These are phyloP conservation scores for Darksidea phi DNA, from an alignment of 495 filamentous ascomycete species.

Conservation along the genomic window DNA sequence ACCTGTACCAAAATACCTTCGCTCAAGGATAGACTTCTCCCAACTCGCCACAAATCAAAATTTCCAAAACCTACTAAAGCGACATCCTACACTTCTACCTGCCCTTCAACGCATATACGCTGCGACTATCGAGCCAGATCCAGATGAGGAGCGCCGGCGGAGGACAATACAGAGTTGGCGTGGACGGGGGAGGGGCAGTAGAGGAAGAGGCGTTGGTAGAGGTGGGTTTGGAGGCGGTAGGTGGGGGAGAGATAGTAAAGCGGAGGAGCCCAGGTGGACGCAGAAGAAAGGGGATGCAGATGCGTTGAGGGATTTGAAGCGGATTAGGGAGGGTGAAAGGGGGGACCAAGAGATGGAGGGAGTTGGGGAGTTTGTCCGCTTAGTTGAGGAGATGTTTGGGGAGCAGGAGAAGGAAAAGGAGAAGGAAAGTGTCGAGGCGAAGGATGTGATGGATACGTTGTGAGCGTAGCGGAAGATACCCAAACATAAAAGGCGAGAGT, in stretches of 20 bases:
- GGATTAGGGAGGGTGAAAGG: slow-evolving; percentile 28
- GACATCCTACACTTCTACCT: slow-evolving; percentile 36
- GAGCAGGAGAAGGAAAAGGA: background rate
- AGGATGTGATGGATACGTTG: background rate
- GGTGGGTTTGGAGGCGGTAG: no score
- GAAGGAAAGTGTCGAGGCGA: background rate
- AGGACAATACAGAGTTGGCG: slow-evolving; percentile 53
- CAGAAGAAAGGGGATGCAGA: slow-evolving; percentile 41
- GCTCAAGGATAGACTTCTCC: slow-evolving; percentile 32
- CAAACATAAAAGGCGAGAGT: no score
- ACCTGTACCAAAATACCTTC: slow-evolving; percentile 26
- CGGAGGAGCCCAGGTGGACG: slow-evolving; percentile 39
- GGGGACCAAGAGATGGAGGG: slow-evolving; percentile 24
- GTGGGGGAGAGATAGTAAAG: slow-evolving; percentile 47
- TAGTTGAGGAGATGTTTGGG: slow-evolving; percentile 20
- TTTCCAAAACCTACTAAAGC: slow-evolving; percentile 35
- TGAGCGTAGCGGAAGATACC: background rate
- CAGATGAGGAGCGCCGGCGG: slow-evolving; percentile 46
- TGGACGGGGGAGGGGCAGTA: slow-evolving; percentile 59
- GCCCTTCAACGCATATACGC: slow-evolving; percentile 37
- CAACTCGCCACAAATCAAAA: slow-evolving; percentile 34
- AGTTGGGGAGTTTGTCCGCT: slow-evolving; percentile 37
- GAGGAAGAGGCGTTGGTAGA: slow-evolving; percentile 51
- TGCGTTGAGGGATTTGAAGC: slow-evolving; percentile 32
- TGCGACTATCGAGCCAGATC: slow-evolving; percentile 39